Conservation (phyloP, 2,329 filamentous ascomycete genomes). For the Fusarium penzigii region DNA sequence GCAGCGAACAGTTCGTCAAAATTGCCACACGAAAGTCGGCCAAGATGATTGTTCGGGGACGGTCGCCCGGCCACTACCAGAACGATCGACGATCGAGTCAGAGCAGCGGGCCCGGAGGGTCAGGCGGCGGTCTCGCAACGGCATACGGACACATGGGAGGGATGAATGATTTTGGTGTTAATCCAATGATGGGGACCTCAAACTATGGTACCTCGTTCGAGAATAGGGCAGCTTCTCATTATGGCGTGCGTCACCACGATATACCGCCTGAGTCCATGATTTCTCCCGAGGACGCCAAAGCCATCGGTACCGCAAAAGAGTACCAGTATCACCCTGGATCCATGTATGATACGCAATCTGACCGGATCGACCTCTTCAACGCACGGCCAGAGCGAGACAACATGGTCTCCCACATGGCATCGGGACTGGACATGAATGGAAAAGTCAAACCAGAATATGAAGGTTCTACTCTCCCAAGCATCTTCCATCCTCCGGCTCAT, state of each 20-base stretch:
- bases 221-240: constrained; percentile 34
- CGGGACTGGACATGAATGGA: constrained; percentile 31
- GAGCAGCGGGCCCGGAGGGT: constrained; percentile 67
- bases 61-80: constrained; percentile 80
- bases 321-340: constrained; percentile 57
- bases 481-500: constrained; percentile 45
- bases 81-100: constrained; percentile 68
- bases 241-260: constrained; percentile 50
- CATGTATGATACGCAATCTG: constrained; percentile 50
- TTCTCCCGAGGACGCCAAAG: constrained; percentile 52
- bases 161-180: constrained; percentile 31
- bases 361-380: constrained; percentile 54
- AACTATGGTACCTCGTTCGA: constrained; percentile 31
- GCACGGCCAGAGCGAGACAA: constrained; percentile 38
- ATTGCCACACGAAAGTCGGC: constrained; percentile 73
- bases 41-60: constrained; percentile 83
- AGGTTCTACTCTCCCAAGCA: constrained; percentile 44
- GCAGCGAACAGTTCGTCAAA: constrained; percentile 62
- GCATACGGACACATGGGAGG: constrained; percentile 33
- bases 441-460: constrained; percentile 56
- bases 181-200: constrained; percentile 39
- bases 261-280: constrained; percentile 54
- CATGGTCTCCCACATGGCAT: constrained; percentile 33
- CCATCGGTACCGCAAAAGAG: constrained; percentile 48
- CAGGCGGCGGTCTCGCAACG: constrained; percentile 58